phyloP scores from a whole-genome alignment of 345 rosid species.

The Syzygium grande region DNA sequence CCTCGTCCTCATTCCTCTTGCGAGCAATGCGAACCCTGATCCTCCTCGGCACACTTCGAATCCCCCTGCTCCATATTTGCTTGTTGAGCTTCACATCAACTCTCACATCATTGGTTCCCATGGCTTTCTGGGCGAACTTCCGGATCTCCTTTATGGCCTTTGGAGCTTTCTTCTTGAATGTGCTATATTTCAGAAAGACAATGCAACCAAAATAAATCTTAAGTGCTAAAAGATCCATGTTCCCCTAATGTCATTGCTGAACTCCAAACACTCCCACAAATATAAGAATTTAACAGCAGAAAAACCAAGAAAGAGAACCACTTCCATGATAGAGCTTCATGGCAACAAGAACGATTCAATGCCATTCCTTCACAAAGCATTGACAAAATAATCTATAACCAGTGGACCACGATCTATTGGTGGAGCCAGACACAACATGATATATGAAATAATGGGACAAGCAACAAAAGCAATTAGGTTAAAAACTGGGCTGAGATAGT shows the following conservation, averaged over 20 bases:
- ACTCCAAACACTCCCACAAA: not conserved
- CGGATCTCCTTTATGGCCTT: constrained; percentile 55
- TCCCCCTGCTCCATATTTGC: constrained; percentile 57
- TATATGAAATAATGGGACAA: not conserved
- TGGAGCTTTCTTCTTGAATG: constrained; percentile 66
- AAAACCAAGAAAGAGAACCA: not conserved
- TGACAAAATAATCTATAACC: not conserved
- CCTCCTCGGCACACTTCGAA: constrained; percentile 52
- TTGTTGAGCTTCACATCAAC: constrained; percentile 59
- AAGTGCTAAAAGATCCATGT: not conserved
- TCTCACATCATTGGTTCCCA: constrained; percentile 59
- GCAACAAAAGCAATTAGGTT: not conserved
- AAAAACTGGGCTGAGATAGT: not conserved
- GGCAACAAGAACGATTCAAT: not conserved
- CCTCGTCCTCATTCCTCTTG: constrained; percentile 55
- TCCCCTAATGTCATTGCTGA: not conserved
- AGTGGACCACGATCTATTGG: not conserved
- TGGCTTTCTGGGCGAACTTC: constrained; percentile 49
- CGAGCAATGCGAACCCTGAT: constrained; percentile 49
- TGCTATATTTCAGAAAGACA: constrained; percentile 20
- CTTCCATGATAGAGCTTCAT: not conserved
- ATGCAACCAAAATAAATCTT: not conserved
- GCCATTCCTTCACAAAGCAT: not conserved
- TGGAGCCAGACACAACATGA: not conserved
- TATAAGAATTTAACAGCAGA: not conserved